Conservation (phyloP, 2,329 filamentous ascomycete species). For the Diplodia corticola region DNA sequence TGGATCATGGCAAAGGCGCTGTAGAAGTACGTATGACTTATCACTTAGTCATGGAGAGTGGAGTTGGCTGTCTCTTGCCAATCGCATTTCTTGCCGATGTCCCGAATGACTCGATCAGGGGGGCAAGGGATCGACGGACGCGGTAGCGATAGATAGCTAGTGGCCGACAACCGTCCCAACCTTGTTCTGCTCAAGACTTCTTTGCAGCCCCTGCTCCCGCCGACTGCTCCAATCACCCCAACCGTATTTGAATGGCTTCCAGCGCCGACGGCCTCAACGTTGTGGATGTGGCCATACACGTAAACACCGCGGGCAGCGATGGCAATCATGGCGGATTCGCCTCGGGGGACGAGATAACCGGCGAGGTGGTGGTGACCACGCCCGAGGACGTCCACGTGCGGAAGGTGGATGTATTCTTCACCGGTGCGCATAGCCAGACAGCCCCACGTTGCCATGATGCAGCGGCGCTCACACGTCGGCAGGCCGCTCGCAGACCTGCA, state of each 20-base stretch:
- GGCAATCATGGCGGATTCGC: not conserved
- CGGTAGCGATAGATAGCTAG: no score
- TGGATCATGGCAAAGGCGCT: conserved; percentile 43
- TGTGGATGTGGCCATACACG: not conserved
- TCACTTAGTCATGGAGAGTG: not conserved
- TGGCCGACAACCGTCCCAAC: no score
- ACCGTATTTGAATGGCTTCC: no score
- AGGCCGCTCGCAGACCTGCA: not conserved
- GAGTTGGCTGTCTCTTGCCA: not conserved
- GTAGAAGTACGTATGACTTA: not conserved
- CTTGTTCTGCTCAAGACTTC: no score
- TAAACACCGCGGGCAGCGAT: not conserved
- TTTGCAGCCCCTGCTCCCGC: no score
- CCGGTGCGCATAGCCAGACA: not conserved
- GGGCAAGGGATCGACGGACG: no score
- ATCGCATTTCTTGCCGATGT: not conserved
- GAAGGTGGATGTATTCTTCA: not conserved
- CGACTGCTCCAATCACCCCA: no score
- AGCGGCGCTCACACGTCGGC: not conserved
- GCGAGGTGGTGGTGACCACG: not conserved
- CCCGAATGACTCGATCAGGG: no score
- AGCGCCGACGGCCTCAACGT: no score
- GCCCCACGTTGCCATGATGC: not conserved
- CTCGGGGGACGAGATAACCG: not conserved
- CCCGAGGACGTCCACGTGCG: not conserved